These are phyloP conservation scores for Trichosporon sp. DNA, from an alignment of 1,284 basidiomycete species.

Conservation along the genomic window DNA sequence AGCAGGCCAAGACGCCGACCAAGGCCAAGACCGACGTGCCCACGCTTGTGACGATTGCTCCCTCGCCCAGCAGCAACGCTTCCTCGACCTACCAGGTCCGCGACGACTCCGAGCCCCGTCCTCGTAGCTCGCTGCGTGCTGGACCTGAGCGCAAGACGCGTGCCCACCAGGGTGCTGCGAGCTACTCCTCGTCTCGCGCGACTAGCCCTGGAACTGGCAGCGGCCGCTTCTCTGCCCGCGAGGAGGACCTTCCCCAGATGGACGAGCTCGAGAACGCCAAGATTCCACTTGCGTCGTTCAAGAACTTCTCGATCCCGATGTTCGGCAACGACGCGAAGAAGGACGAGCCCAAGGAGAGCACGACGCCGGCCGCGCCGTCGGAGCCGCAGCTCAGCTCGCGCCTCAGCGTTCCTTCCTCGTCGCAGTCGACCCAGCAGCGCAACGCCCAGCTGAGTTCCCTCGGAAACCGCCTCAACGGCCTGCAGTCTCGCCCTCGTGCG, in stretches of 20 bases:
- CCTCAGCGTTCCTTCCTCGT: constrained; percentile 24
- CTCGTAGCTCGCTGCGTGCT: constrained; percentile 48
- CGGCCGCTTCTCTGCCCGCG: constrained; percentile 53
- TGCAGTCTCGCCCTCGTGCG: constrained; percentile 45
- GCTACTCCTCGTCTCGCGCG: constrained; percentile 42
- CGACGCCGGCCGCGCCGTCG: constrained; percentile 22
- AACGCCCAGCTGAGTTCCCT: constrained; percentile 37
- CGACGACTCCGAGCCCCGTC: constrained; percentile 39
- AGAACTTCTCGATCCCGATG: constrained; percentile 43
- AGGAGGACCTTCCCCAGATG: constrained; percentile 55
- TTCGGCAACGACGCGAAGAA: constrained; percentile 26
- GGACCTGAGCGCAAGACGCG: constrained; percentile 44
- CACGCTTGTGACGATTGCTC: constrained; percentile 48
- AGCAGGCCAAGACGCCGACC: constrained; percentile 39
- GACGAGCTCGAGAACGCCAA: constrained; percentile 51
- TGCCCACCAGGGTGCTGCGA: constrained; percentile 48
- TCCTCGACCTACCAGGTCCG: constrained; percentile 39
- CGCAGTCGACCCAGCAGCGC: constrained; percentile 31
- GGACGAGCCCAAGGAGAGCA: constrained; percentile 16
- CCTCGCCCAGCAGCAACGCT: constrained; percentile 41
- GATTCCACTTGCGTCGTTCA: constrained; percentile 48
- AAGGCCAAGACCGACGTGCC: constrained; percentile 36
- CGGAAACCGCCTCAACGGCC: constrained; percentile 27
- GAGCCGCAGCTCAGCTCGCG: constrained; percentile 30
- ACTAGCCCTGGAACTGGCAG: constrained; percentile 36